These are phyloP conservation scores for Centrapalus pauciflorus DNA, from an alignment of 129 eudicot genomes.

Conservation along the genomic window DNA sequence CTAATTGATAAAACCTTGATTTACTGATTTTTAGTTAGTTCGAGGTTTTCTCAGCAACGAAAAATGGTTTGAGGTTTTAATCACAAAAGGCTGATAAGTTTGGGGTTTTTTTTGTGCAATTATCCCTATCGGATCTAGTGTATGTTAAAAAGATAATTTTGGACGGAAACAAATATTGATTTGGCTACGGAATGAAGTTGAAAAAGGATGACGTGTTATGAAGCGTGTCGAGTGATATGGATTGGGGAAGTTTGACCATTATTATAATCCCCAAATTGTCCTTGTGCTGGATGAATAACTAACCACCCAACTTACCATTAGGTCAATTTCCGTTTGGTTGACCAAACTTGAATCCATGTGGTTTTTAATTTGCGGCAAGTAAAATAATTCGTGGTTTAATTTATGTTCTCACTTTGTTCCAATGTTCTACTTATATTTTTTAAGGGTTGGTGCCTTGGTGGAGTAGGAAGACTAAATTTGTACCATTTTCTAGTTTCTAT, in stretches of 20 bases:
- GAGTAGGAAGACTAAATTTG: too few species aligned
- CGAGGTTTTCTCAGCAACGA: too few species aligned
- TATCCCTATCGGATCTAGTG: not conserved
- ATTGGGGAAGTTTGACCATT: slow-evolving; percentile 8
- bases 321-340: slow-evolving; percentile 20
- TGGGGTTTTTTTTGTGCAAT: not conserved
- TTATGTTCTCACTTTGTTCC: slow-evolving; percentile 19
- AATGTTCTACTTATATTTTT: too few species aligned
- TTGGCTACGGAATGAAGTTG: slow-evolving; percentile 5
- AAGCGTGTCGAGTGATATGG: slow-evolving; percentile 27
- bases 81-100: too few species aligned
- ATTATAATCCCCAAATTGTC: not conserved
- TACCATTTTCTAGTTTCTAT: too few species aligned
- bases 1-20: too few species aligned
- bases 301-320: slow-evolving; percentile 27
- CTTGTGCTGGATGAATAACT: slow-evolving; percentile 18
- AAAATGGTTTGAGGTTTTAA: too few species aligned
- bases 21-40: too few species aligned
- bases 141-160: not conserved
- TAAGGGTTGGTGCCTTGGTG: too few species aligned
- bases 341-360: slow-evolving; percentile 9
- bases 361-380: not conserved
- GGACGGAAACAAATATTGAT: not conserved
- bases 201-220: not conserved
- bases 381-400: not conserved